A percentile compares a stretch with the other conserved stretches of the same genome.
phyloP scores from a whole-genome alignment of 2,329 filamentous ascomycete genomes.

The Plenodomus biglobosus region DNA sequence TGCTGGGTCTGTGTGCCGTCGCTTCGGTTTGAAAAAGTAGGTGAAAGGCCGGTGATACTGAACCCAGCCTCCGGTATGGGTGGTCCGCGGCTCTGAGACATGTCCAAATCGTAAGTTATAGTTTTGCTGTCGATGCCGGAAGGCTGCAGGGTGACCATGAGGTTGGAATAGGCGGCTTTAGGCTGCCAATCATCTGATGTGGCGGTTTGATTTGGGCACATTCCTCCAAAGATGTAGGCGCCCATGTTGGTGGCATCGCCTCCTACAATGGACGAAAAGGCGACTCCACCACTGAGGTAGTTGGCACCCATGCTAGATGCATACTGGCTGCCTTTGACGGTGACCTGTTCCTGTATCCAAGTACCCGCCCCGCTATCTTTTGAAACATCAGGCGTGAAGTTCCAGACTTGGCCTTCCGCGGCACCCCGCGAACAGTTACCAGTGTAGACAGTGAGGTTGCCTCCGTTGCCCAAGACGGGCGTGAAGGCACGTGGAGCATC shows the following conservation, averaged over 20 bases:
- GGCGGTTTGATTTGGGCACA: slow-evolving; percentile 64
- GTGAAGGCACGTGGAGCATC: slow-evolving; percentile 62
- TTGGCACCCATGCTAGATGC: slow-evolving; percentile 52
- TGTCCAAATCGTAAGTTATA: slow-evolving; percentile 50
- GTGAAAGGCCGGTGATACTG: slow-evolving; percentile 71
- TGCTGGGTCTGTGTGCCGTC: slow-evolving; percentile 67
- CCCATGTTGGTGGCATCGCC: slow-evolving; percentile 57
- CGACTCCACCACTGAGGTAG: slow-evolving; percentile 62
- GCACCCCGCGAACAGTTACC: slow-evolving; percentile 67
- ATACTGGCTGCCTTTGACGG: slow-evolving; percentile 38
- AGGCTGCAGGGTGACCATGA: slow-evolving; percentile 69
- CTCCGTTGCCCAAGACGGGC: slow-evolving; percentile 66
- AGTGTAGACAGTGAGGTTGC: slow-evolving; percentile 71
- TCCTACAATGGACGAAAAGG: slow-evolving; percentile 66
- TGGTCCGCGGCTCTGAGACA: slow-evolving; percentile 59
- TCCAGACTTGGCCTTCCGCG: slow-evolving; percentile 65
- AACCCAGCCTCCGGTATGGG: slow-evolving; percentile 86
- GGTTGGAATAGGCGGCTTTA: slow-evolving; percentile 74
- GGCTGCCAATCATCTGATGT: slow-evolving; percentile 62
- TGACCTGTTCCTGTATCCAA: slow-evolving; percentile 55
- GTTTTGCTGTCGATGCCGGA: slow-evolving; percentile 36
- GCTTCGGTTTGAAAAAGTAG: slow-evolving; percentile 69
- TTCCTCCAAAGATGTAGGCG: slow-evolving; percentile 82
- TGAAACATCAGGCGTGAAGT: slow-evolving; percentile 56
- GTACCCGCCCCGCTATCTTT: slow-evolving; percentile 53